phyloP scores from a whole-genome alignment of 208 protist species.

The Endotrypanum monterogeii region DNA sequence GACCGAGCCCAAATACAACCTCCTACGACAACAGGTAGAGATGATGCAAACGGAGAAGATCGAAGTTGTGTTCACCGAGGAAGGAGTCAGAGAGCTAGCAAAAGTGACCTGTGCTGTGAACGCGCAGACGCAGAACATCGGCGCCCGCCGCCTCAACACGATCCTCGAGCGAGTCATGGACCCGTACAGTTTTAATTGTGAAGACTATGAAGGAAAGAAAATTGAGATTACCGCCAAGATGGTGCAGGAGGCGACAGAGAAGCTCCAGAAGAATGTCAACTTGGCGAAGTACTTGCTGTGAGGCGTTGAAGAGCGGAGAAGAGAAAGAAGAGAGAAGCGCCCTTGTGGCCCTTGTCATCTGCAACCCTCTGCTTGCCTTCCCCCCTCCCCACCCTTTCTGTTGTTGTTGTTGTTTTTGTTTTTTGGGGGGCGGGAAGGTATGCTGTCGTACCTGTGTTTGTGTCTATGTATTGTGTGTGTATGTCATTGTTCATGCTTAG shows the following conservation, averaged over 20 bases:
- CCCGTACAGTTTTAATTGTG: constrained; percentile 92
- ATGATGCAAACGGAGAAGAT: constrained; percentile 96
- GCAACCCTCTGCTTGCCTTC: background rate
- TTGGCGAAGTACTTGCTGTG: constrained; percentile 92
- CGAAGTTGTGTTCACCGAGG: constrained; percentile 93
- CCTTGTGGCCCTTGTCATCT: background rate
- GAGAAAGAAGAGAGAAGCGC: background rate
- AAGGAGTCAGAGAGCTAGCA: constrained; percentile 92
- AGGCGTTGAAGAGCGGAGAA: background rate
- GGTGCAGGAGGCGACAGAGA: constrained; percentile 72
- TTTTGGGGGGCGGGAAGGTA: too few relatives aligned
- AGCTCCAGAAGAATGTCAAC: constrained; percentile 88
- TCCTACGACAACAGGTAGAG: constrained; percentile 91
- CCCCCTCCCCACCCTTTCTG: too few relatives aligned
- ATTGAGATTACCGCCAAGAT: constrained; percentile 67
- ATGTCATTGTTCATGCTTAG: background rate
- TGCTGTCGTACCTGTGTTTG: background rate
- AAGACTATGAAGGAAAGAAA: constrained; percentile 80
- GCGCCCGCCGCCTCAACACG: constrained; percentile 96
- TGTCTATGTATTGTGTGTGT: background rate
- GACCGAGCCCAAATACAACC: constrained; percentile 96
- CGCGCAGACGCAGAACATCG: constrained; percentile 96
- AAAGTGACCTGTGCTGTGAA: constrained; percentile 93
- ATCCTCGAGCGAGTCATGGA: constrained; percentile 96
- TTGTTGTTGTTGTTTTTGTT: too few relatives aligned